These are phyloP conservation scores for Yamadazyma triangularis DNA, from an alignment of 1,139 yeast species.

Conservation along the genomic window DNA sequence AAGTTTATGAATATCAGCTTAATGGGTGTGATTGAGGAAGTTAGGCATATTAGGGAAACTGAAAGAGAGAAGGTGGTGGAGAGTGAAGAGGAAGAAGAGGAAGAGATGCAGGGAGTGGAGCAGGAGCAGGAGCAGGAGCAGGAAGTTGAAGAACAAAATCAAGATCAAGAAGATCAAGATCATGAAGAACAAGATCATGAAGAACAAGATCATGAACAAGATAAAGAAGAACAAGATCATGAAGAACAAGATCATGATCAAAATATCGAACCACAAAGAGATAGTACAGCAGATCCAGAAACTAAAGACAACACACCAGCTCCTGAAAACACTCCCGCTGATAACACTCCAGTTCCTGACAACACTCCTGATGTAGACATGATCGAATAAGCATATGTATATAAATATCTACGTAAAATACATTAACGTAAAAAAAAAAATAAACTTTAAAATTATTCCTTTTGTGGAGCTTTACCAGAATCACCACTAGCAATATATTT, in stretches of 20 bases:
- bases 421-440: too few species aligned
- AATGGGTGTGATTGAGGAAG: slow-evolving; percentile 12
- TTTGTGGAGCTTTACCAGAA: too few species aligned
- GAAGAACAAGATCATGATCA: slow-evolving; percentile 5
- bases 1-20: slow-evolving; percentile 29
- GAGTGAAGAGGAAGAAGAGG: slow-evolving; percentile 10
- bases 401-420: too few species aligned
- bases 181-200: slow-evolving; percentile 3
- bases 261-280: slow-evolving; percentile 5
- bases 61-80: slow-evolving; percentile 12
- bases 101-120: slow-evolving; percentile 4
- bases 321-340: too few species aligned
- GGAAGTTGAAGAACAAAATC: slow-evolving; percentile 1
- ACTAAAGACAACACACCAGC: neutral
- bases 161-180: slow-evolving; percentile 4
- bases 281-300: slow-evolving; percentile 7
- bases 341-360: too few species aligned
- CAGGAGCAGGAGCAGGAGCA: slow-evolving; percentile 1
- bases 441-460: too few species aligned
- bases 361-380: too few species aligned
- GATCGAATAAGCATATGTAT: too few species aligned
- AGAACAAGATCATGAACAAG: slow-evolving; percentile 3
- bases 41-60: slow-evolving; percentile 21
- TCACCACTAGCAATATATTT: slow-evolving; percentile 53
- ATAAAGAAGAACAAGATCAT: slow-evolving; percentile 12